A percentile compares a stretch with the other conserved stretches of the same genome.
Conservation (phyloP, 306 rosid species). For the Phaseolus lunatus region DNA sequence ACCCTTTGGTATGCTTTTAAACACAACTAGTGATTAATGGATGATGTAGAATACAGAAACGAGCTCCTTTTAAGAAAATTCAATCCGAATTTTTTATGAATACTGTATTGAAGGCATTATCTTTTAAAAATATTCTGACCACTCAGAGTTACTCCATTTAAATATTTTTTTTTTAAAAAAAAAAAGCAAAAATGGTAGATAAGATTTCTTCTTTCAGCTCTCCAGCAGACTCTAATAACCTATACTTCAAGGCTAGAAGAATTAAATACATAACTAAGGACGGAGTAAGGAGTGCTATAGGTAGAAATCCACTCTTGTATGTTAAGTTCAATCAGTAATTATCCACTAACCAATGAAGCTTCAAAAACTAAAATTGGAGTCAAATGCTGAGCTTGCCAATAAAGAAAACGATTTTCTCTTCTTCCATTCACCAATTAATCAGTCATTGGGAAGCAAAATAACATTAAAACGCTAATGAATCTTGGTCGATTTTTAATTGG, state of each 20-base stretch:
- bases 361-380: neutral
- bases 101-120: neutral
- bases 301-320: conserved; percentile 10
- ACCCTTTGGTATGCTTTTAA: conserved; percentile 12
- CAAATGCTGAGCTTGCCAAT: neutral
- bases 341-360: neutral
- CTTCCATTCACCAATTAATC: conserved; percentile 31
- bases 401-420: conserved; percentile 9
- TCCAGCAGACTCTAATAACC: neutral
- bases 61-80: conserved; percentile 13
- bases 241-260: neutral
- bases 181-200: neutral
- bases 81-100: neutral
- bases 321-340: neutral
- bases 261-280: neutral
- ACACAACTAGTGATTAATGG: conserved; percentile 4
- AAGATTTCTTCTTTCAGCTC: conserved; percentile 1
- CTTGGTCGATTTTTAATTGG: neutral
- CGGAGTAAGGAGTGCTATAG: neutral
- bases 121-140: too few species aligned
- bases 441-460: neutral
- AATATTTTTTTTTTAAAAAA: neutral
- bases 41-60: neutral
- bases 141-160: neutral
- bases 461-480: neutral